These are phyloP conservation scores for Diospyros lotus DNA, from an alignment of 148 eudicot genomes.

Conservation along the genomic window DNA sequence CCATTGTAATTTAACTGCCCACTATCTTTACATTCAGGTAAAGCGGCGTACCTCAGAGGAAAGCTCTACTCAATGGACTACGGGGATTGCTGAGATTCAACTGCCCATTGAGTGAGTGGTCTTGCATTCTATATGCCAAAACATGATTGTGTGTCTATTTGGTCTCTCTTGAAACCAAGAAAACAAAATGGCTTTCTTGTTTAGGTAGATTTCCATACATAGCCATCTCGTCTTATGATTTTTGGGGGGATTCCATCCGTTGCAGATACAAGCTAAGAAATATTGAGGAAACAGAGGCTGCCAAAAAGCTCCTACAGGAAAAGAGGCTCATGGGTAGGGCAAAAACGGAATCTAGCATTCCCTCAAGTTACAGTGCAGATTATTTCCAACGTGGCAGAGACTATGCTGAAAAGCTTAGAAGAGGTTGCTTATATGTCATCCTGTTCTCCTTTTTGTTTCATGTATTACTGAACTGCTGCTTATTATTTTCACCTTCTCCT, in stretches of 20 bases:
- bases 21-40: constrained; percentile 39
- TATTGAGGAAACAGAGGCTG: constrained; percentile 98
- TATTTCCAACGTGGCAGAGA: constrained; percentile 90
- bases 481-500: not conserved
- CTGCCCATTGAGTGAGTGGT: constrained; percentile 86
- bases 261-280: constrained; percentile 83
- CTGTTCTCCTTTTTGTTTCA: not conserved
- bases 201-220: not conserved
- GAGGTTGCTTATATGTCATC: constrained; percentile 46
- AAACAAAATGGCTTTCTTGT: not conserved
- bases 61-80: constrained; percentile 98
- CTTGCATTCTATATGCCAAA: not conserved
- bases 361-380: constrained; percentile 85
- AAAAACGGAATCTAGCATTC: constrained; percentile 63
- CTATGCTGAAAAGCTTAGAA: constrained; percentile 89
- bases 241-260: not conserved
- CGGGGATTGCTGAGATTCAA: constrained; percentile 97
- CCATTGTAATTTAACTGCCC: not conserved
- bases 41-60: constrained; percentile 83
- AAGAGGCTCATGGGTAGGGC: constrained; percentile 68
- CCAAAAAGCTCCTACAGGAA: constrained; percentile 90
- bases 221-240: not conserved
- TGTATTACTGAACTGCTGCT: not conserved
- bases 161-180: not conserved
- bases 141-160: constrained; percentile 1